Base-by-base conservation (phyloP, 495 filamentous ascomycete species). In the Neurospora tetraspora region DNA sequence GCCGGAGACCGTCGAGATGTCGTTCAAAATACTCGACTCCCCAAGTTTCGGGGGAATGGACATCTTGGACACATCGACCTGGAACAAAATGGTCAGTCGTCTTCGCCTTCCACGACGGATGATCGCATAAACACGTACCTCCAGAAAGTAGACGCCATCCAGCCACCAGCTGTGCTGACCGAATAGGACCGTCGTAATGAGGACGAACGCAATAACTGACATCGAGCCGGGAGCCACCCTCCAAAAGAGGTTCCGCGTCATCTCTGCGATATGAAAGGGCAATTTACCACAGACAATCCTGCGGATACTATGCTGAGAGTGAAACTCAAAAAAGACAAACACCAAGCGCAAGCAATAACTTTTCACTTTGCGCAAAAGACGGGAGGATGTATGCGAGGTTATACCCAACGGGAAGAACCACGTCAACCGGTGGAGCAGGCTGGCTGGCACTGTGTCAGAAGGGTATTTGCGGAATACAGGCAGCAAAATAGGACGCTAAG, bases 51-150 rank as follows among this genome's bases (percentile, higher is more conserved):
- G 68, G 7, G 80, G 75, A 16, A 79, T 39, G 12, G 42, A 45
- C 37, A 84, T 73, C 3, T 76, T 69, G 14, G 74, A 72, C 5
- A 75, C 78, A 70, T 81, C 78, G 45, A 77, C 76, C 82, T 82
- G 71, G 36, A 9, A 27, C 3, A 39, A 20, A 8, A 18, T n/a
- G 14, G 61, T 65, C 59, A 45, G 69, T 69, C 5, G 37, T 18
- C 72, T 2, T 69, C 27, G 27, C 3, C 14, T 34, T 65, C 23
- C 7, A 8, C 59, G 16, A 12, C 40, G 31, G 38, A n/a, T 20
- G n/a, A 7, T 27, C 5, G 18, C 10, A 12, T 9, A 8, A 23
- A 36, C 1, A 45, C 75, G 39, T 73, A 80, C 81, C 76, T 81
- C 81, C 43, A 83, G 45, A 73, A 76, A 83, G 68, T 74, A 76